Evolutionary conservation across 305 asterid genomes (phyloP).

Genomic region (Fraxinus sp.): DNA sequence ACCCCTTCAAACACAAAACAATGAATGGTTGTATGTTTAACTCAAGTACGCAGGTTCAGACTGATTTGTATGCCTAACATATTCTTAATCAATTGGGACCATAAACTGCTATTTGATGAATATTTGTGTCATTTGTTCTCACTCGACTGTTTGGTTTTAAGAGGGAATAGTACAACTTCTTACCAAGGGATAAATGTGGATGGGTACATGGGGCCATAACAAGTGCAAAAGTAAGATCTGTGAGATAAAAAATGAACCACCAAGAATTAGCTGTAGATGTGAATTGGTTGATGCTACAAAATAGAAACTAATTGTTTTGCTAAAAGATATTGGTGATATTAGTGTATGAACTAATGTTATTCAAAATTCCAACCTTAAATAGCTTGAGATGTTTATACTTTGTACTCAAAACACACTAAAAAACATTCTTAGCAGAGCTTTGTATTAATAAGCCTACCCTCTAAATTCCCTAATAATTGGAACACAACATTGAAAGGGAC

Average conservation of each 20-base stretch:
- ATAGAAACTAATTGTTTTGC: background rate
- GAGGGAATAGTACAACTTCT: background rate
- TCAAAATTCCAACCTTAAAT: background rate
- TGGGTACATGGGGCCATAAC: background rate
- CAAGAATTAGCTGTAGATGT: background rate
- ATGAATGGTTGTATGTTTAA: background rate
- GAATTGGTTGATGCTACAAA: background rate
- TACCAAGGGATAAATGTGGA: background rate
- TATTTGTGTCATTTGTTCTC: background rate
- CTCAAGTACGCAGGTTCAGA: background rate
- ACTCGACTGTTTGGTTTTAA: background rate
- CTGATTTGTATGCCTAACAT: background rate
- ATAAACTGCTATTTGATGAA: background rate
- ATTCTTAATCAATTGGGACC: background rate
- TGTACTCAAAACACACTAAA: background rate
- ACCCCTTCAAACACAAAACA: background rate
- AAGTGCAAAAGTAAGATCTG: background rate
- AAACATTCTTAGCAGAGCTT: background rate
- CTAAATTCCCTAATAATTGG: background rate
- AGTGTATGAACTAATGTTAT: background rate
- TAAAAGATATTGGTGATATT: background rate
- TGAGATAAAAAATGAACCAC: background rate
- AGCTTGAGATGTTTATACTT: background rate
- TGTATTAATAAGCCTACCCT: background rate
- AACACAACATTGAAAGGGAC: background rate